Base-by-base conservation (phyloP, 306 rosid genomes). In the Morella rubra region DNA sequence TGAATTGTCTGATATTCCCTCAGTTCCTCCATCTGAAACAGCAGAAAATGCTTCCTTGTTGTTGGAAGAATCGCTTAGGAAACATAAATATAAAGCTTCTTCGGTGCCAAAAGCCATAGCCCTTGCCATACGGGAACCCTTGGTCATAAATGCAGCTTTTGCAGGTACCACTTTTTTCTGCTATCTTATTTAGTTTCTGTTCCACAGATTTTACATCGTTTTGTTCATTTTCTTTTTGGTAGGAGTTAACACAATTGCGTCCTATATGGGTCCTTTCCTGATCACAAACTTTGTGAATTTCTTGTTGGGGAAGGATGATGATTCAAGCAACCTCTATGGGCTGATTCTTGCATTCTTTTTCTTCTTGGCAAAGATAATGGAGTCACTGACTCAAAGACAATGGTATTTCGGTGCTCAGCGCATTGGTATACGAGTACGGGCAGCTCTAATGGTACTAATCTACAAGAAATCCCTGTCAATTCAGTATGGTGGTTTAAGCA, bases 381-480 rank as follows among this genome's bases (percentile, higher is more conserved):
- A 92, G 80, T 94, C 97, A 65, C 70, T 92, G 24, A 87, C 90
- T 65, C 97, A 92, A 84, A 84, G 97, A 55, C 98, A 92, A 50
- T 92, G 93, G 98, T 92, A 92, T 69, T 94, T 94, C 47, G 98
- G 97, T 40, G 96, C 98, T 77, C 97, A 87, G 32, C 66, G 85
- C 10, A 84, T 88, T 6, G 97, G 97, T 80, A 83, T 94, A 20
- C 87, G 76, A 64, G 84, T 92, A 27, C 83, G 93, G 53, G 91
- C 95, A 19, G 96, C 98, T 53, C 92, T 94, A 14, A 89, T 77
- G 19, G 86, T 87, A 55, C 78, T 87, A 69, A 81, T 94, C 65
- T 92, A 86, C 52, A 76, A 79, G 71, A 90, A 90, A 55, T 85
- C 89, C 22, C 58, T 89, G 0, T 70, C 75, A 11, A 78, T 84